Conservation (phyloP, 192 early-diverging fungal species). For the Coemansia sp. region DNA sequence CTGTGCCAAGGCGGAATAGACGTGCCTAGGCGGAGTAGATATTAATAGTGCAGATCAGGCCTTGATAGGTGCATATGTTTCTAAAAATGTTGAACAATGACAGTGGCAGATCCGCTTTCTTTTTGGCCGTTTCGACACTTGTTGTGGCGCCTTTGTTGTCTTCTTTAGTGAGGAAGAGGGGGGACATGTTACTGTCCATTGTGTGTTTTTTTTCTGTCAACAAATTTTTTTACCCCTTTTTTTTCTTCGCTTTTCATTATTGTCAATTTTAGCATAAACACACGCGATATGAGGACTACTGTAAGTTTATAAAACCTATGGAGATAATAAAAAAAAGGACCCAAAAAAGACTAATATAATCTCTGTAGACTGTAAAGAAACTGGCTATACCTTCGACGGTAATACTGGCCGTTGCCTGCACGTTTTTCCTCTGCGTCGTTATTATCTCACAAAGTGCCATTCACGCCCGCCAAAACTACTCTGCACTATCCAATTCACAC, state of each 20-base stretch:
- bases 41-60: no score
- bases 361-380: constrained; percentile 23
- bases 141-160: neutral
- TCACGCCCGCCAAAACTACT: neutral
- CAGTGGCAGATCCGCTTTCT: neutral
- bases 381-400: constrained; percentile 35
- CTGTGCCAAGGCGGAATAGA: neutral
- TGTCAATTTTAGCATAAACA: neutral
- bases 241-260: neutral
- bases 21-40: no score
- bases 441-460: constrained; percentile 16
- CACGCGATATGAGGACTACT: constrained; percentile 5
- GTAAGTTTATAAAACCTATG: neutral
- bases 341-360: neutral
- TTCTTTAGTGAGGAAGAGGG: neutral
- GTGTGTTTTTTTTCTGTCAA: constrained; percentile 3
- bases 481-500: neutral
- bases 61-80: no score
- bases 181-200: neutral
- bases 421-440: constrained; percentile 25
- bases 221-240: constrained; percentile 6
- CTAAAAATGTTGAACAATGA: no score
- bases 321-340: neutral
- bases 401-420: constrained; percentile 13
- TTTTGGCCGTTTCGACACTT: neutral